A percentile compares a stretch with the other conserved stretches of the same genome.
These are phyloP conservation scores for Chaetomiaceae sp. DNA, from an alignment of 2,329 filamentous ascomycete genomes.

Conservation along the genomic window DNA sequence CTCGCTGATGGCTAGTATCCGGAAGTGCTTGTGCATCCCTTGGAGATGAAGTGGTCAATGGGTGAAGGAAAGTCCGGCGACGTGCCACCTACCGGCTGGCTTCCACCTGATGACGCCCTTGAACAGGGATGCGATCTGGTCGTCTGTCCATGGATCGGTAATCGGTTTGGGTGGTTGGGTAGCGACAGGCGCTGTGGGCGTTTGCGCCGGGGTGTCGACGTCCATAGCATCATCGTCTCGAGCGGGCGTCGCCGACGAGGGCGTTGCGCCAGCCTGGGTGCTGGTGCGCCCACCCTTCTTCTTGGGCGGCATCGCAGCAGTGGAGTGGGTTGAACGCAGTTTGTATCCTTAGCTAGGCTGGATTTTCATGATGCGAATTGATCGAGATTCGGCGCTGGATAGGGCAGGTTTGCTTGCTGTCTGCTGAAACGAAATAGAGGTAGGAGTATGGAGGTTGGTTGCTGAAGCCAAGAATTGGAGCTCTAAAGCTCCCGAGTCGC, in stretches of 20 bases:
- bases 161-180: conserved; percentile 34
- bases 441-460: no score
- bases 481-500: not conserved
- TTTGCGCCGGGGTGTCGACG: conserved; percentile 54
- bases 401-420: no score
- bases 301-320: conserved; percentile 63
- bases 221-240: conserved; percentile 59
- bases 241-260: conserved; percentile 36
- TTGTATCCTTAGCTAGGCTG: no score
- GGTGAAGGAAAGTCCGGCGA: not conserved
- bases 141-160: conserved; percentile 85
- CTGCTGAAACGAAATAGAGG: no score
- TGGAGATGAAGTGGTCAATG: conserved; percentile 32
- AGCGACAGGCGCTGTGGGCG: conserved; percentile 39
- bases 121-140: conserved; percentile 88
- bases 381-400: no score
- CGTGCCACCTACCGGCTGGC: conserved; percentile 66
- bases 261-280: conserved; percentile 27
- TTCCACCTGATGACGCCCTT: conserved; percentile 94
- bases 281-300: conserved; percentile 60
- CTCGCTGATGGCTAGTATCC: conserved; percentile 81
- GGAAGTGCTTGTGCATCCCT: conserved; percentile 93
- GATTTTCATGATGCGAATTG: no score
- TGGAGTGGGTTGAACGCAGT: no score
- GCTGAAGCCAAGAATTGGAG: not conserved